These are phyloP conservation scores for Botryotinia globosa DNA, from an alignment of 2,329 filamentous ascomycete genomes.

Conservation along the genomic window DNA sequence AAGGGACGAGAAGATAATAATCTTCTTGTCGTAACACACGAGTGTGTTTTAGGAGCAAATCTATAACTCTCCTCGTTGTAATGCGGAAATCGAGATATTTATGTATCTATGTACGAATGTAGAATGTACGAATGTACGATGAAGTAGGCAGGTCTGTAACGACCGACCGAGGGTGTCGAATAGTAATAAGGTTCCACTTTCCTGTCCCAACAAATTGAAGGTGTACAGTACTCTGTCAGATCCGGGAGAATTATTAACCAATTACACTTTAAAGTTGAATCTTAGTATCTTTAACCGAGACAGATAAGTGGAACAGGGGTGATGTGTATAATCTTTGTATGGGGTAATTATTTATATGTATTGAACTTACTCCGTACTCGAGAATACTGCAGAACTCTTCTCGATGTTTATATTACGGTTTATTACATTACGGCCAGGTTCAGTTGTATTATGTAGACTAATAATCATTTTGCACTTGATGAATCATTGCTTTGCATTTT, in stretches of 20 bases:
- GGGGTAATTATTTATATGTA: too few species aligned
- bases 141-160: slow-evolving; percentile 10
- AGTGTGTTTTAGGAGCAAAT: slow-evolving; percentile 1
- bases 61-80: not conserved
- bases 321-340: slow-evolving; percentile 12
- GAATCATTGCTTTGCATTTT: not conserved
- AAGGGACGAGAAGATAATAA: slow-evolving; percentile 10
- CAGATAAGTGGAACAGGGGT: slow-evolving; percentile 8
- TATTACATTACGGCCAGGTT: not conserved
- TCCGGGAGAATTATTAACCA: not conserved
- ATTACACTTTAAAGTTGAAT: not conserved
- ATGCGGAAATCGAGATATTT: slow-evolving; percentile 15
- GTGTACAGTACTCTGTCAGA: not conserved
- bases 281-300: slow-evolving; percentile 9
- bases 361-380: not conserved
- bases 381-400: not conserved
- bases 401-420: not conserved
- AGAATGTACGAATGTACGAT: too few species aligned
- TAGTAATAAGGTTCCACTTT: slow-evolving; percentile 8
- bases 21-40: slow-evolving; percentile 14
- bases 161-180: slow-evolving; percentile 10
- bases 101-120: slow-evolving; percentile 15
- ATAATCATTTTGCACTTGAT: not conserved
- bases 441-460: not conserved
- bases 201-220: slow-evolving; percentile 17